Evolutionary conservation across 176 grass and related monocot genomes (phyloP).

Genomic region (Areca catechu): DNA sequence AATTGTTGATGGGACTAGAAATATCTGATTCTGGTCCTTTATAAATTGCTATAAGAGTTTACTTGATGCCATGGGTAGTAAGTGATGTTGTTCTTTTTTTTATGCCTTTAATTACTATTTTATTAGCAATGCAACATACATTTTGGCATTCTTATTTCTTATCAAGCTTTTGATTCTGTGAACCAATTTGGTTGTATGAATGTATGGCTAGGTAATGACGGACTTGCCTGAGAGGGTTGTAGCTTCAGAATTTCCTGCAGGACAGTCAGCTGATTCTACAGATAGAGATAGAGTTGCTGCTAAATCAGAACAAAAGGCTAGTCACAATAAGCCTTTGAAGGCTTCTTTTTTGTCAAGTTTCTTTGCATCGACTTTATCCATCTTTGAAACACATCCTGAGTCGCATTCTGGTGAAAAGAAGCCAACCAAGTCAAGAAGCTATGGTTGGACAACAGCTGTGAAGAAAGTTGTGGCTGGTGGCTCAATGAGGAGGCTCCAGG

Average conservation of each 20-base stretch:
- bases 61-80: too few species aligned
- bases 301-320: conserved; percentile 19
- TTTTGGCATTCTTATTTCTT: too few species aligned
- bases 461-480: conserved; percentile 44
- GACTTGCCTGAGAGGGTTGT: conserved; percentile 52
- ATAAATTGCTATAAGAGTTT: too few species aligned
- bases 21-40: too few species aligned
- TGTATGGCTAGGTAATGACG: conserved; percentile 67
- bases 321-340: conserved; percentile 32
- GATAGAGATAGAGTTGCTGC: conserved; percentile 6
- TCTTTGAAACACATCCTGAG: conserved; percentile 53
- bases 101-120: too few species aligned
- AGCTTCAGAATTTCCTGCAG: conserved; percentile 12
- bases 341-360: conserved; percentile 45
- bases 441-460: conserved; percentile 69
- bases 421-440: conserved; percentile 22
- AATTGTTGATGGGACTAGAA: too few species aligned
- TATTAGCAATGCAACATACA: too few species aligned
- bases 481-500: conserved; percentile 76
- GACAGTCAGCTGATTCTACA: conserved; percentile 5
- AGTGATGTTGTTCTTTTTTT: too few species aligned
- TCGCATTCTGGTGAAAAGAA: conserved; percentile 18
- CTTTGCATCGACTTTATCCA: conserved; percentile 43
- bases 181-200: neutral
- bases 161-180: too few species aligned